phyloP scores from a whole-genome alignment of 805 yeast species.

The Suhomyces prunicola region DNA sequence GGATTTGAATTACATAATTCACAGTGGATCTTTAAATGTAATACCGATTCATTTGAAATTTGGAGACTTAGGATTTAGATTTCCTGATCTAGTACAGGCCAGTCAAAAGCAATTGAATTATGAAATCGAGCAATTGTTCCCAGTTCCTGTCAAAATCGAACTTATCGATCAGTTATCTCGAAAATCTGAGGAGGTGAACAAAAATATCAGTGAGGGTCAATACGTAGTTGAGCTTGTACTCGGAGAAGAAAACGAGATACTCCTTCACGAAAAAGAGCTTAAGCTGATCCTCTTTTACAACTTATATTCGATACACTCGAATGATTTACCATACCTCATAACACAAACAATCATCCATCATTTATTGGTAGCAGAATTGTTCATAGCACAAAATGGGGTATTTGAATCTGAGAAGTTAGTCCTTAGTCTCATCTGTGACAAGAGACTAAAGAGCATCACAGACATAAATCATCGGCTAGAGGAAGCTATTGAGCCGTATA shows the following conservation, averaged over 20 bases:
- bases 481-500: not conserved
- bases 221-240: conserved; percentile 35
- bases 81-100: conserved; percentile 66
- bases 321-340: conserved; percentile 61
- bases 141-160: conserved; percentile 8
- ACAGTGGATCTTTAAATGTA: not conserved
- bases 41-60: conserved; percentile 24
- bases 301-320: conserved; percentile 45
- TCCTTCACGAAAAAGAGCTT: conserved; percentile 39
- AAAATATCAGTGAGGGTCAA: conserved; percentile 5
- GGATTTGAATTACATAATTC: not conserved
- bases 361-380: conserved; percentile 27
- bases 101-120: conserved; percentile 33
- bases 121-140: conserved; percentile 10
- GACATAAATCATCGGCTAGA: not conserved
- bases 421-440: not conserved
- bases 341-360: conserved; percentile 43
- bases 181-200: not conserved
- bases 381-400: not conserved
- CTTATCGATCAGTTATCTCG: conserved; percentile 9
- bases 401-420: not conserved
- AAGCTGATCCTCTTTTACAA: conserved; percentile 42
- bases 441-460: not conserved
- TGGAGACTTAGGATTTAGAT: conserved; percentile 44
- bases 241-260: conserved; percentile 42